phyloP scores from a whole-genome alignment of 306 rosid species.

The Gynostemma pentaphyllum region DNA sequence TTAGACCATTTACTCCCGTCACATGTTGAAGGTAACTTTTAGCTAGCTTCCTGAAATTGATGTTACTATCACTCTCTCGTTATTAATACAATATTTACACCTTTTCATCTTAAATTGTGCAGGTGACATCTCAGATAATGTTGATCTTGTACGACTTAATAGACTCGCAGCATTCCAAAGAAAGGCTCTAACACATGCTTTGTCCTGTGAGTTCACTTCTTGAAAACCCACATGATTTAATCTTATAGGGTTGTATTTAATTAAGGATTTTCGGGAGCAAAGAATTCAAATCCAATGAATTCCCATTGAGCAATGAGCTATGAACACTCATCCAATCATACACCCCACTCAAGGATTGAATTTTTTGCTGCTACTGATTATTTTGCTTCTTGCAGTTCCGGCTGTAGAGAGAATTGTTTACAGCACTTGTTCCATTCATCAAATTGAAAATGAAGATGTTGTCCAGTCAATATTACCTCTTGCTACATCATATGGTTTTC shows the following conservation, averaged over 20 bases:
- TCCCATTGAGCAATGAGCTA: neutral
- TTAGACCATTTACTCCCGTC: slow-evolving; percentile 87
- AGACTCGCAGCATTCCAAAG: slow-evolving; percentile 82
- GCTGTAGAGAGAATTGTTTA: slow-evolving; percentile 61
- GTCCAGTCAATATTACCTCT: slow-evolving; percentile 48
- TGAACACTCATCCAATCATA: neutral
- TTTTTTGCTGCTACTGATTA: neutral
- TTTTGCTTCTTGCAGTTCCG: slow-evolving; percentile 42
- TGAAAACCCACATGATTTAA: neutral
- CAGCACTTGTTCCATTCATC: slow-evolving; percentile 81
- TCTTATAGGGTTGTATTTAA: neutral
- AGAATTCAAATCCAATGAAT: neutral
- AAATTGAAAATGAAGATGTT: slow-evolving; percentile 72
- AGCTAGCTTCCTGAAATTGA: neutral
- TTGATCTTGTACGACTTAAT: slow-evolving; percentile 51
- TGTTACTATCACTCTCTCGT: neutral
- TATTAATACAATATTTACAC: neutral
- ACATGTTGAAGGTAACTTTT: slow-evolving; percentile 41
- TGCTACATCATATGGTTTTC: slow-evolving; percentile 34
- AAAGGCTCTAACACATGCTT: slow-evolving; percentile 72
- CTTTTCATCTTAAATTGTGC: neutral
- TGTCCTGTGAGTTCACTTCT: slow-evolving; percentile 41
- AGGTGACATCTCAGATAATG: slow-evolving; percentile 20
- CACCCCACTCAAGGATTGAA: neutral
- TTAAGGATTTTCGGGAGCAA: neutral